Evolutionary conservation across 352 stramenopile species (phyloP), one percentile per base, ranked within the genome.

Genomic region (Pythium plurisporium): DNA sequence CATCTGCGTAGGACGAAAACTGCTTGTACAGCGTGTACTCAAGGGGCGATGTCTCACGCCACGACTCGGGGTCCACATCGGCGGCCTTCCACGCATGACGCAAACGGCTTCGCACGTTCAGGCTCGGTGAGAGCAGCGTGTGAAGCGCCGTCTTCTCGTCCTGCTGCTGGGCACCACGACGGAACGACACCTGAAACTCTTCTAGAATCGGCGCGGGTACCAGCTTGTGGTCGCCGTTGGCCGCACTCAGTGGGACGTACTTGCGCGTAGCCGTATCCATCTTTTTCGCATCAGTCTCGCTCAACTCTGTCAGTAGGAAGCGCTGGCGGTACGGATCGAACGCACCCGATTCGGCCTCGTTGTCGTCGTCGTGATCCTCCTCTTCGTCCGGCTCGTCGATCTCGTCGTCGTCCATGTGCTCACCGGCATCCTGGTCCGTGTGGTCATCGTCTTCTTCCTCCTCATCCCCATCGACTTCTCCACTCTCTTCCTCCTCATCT

Each of bases 251-350:
- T 1, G 61, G 25, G 0, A 62, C 19, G 40, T 76, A 84, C 47
- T 79, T 82, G 37, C 74, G 69, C 12, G 51, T 49, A 19, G 64
- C n/a, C 0, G 57, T 62, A 40, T 80, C 59, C 49, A 83, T 72
- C 17, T 59, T 60, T 19, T 70, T 66, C 1, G 76, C 78, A 31
- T 91, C 73, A 8, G 52, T 41, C 38, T 82, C 74, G 0, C 65
- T 66, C 19, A 89, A 79, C 5, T 69, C 63, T 19, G 69, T 70
- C 20, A 89, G 55, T 9, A 89, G 45, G 50, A 74, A 93, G 4
- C 80, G 76, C 55, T 71, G 67, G 27, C 81, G 70, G 53, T 84
- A 93, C 19, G 79, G 80, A 53, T 91, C 81, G 9, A 33, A 31
- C 34, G 80, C 65, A 20, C 36, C 52, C 22, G 67, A 64, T 11